phyloP scores from a whole-genome alignment of 2,329 filamentous ascomycete species.

The Talaromyces pinophilus region DNA sequence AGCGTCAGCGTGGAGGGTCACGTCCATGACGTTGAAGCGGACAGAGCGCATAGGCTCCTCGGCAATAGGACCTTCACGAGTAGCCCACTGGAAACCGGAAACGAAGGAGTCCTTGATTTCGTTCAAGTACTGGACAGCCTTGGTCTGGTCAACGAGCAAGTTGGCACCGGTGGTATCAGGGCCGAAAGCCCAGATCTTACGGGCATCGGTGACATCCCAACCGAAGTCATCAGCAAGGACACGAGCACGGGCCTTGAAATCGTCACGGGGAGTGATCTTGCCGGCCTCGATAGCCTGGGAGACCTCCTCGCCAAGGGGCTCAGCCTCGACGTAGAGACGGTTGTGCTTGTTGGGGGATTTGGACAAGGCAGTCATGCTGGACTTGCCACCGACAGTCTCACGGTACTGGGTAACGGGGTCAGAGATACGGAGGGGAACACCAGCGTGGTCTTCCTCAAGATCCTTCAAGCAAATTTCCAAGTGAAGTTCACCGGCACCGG shows the following conservation, averaged over 20 bases:
- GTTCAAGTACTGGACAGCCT: slow-evolving; percentile 99
- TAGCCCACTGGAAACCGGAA: slow-evolving; percentile 99
- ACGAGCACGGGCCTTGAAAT: slow-evolving; percentile 98
- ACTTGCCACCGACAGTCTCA: slow-evolving; percentile 83
- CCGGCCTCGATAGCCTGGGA: slow-evolving; percentile 84
- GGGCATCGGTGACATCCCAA: slow-evolving; percentile 99
- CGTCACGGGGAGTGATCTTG: slow-evolving; percentile 92
- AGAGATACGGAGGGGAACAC: slow-evolving; percentile 95
- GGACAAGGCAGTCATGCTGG: slow-evolving; percentile 93
- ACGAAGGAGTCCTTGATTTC: slow-evolving; percentile 99
- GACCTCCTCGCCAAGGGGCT: slow-evolving; percentile 90
- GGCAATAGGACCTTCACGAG: slow-evolving; percentile 92
- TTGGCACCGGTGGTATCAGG: slow-evolving; percentile 97
- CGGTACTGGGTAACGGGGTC: slow-evolving; percentile 98
- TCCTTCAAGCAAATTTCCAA: slow-evolving; percentile 99
- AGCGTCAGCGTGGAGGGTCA: slow-evolving; percentile 98
- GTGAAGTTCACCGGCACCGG: slow-evolving; percentile 98
- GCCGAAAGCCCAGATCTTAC: slow-evolving; percentile 99
- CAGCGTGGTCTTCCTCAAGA: slow-evolving; percentile 98
- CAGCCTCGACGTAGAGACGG: slow-evolving; percentile 94
- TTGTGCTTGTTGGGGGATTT: slow-evolving; percentile 99
- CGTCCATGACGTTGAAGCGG: slow-evolving; percentile 99
- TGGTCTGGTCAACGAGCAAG: slow-evolving; percentile 98
- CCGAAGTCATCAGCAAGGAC: slow-evolving; percentile 93
- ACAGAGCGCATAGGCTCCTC: slow-evolving; percentile 97